Evolutionary conservation across 2,329 filamentous ascomycete species (phyloP), one percentile per base, ranked within the genome.

Genomic region (Arthrinium puccinioides): DNA sequence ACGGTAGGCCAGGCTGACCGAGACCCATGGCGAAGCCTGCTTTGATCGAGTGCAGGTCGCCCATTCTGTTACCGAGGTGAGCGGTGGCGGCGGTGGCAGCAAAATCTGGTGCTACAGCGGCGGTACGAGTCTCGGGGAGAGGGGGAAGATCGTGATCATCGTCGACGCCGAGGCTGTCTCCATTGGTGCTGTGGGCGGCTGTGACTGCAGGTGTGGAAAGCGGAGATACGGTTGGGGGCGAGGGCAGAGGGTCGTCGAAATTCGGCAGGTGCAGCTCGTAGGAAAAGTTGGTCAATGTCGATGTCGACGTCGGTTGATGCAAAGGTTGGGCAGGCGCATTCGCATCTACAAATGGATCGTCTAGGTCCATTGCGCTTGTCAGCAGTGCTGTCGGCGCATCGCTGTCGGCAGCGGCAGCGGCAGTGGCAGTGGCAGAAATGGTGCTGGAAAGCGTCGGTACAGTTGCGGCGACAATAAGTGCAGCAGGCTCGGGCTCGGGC

Each of bases 151-250:
- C 50, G 26, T 51, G 40, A 29, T 52, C 36, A 23, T 50, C 50
- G 26, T 50, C 49, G 20, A 52, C 50, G 23, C 45, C 45, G 10
- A 51, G 44, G 33, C 43, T 47, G 25, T 58, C 54, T 36, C 51
- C 54, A 30, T 53, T 39, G 25, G 53, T 56, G 31, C 53, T 38
- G 33, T 55, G 45, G 7, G 34, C 33, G 8, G 37, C 36, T 1
- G 55, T 59, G 15, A 51, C 54, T 6, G 55, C 55, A 2, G 55
- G 55, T 10, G 55, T 59, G n/a, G 55, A 59, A 18, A 59, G 44
- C n/a, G 55, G 54, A 14, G 54, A 57, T n/a, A 59, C 54, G 9
- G 55, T 59, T 8, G 55, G 55, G 5, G 55, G 54, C 27, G 55
- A 57, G 4, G 50, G 53, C 46, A 57, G 44, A 28, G 52, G 27